These are phyloP conservation scores for Fusarium albosuccineum DNA, from an alignment of 2,329 filamentous ascomycete species.

Conservation along the genomic window DNA sequence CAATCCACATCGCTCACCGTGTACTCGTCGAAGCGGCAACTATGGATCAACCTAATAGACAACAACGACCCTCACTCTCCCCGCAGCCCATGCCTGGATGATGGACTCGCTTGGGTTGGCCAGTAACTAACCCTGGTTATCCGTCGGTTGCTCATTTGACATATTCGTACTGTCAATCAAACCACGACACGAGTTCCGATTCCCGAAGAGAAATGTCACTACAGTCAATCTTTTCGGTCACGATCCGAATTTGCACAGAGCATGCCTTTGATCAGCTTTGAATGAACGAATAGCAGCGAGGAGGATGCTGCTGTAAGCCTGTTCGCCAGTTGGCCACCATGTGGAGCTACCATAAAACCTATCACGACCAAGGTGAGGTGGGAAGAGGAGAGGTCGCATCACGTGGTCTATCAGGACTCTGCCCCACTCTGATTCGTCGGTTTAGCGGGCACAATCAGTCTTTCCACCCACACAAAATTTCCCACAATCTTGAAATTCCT, in stretches of 20 bases:
- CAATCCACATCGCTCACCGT: no score
- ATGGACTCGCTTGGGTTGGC: constrained; percentile 2
- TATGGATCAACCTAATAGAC: not conserved
- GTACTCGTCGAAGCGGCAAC: not conserved
- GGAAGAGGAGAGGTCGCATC: constrained; percentile 10
- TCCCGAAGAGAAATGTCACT: not conserved
- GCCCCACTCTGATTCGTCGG: constrained; percentile 52
- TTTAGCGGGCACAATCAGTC: constrained; percentile 54
- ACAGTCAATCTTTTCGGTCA: not conserved
- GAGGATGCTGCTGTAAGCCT: constrained; percentile 9
- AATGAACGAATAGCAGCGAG: not conserved
- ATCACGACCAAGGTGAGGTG: constrained; percentile 1
- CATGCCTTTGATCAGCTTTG: not conserved
- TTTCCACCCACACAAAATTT: constrained; percentile 59
- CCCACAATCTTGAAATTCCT: constrained; percentile 58
- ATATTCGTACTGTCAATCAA: constrained; percentile 11
- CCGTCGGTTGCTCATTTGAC: constrained; percentile 9
- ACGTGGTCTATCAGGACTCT: constrained; percentile 36
- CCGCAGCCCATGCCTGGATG: not conserved
- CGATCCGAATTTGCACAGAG: constrained; percentile 1
- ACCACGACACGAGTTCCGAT: constrained; percentile 3
- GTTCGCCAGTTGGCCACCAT: constrained; percentile 1
- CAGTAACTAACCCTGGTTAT: constrained; percentile 13
- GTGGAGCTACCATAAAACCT: constrained; percentile 5
- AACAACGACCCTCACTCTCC: not conserved